A percentile compares a stretch with the other conserved stretches of the same genome.
phyloP scores from a whole-genome alignment of 331 rosid genomes.

The Acacia pycnantha region DNA sequence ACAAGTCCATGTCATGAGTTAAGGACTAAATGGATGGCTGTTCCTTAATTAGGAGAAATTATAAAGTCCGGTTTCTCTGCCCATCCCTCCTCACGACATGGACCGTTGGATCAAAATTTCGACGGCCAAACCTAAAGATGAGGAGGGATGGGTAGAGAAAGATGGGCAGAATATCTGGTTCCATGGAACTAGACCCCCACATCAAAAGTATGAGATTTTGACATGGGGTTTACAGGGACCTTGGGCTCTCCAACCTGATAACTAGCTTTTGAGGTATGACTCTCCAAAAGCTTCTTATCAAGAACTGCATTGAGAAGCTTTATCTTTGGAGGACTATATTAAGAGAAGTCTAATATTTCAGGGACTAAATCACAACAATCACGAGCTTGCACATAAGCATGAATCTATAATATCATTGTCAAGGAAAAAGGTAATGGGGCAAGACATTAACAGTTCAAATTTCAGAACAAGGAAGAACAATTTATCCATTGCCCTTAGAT shows the following conservation, averaged over 20 bases:
- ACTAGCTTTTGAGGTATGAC: background rate
- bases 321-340: background rate
- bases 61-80: too few species aligned
- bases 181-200: background rate
- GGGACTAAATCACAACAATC: background rate
- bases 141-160: too few species aligned
- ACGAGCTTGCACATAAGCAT: background rate
- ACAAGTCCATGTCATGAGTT: background rate
- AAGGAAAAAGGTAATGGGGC: background rate
- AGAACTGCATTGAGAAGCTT: background rate
- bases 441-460: slow-evolving; percentile 16
- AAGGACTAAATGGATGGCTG: background rate
- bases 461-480: slow-evolving; percentile 15
- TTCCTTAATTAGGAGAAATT: background rate
- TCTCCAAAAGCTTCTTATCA: background rate
- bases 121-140: too few species aligned
- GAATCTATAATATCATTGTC: slow-evolving; percentile 3
- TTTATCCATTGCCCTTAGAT: slow-evolving; percentile 10
- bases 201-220: background rate
- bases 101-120: too few species aligned
- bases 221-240: background rate
- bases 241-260: background rate
- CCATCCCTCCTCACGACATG: too few species aligned
- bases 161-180: too few species aligned
- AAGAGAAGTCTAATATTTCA: background rate